Conservation (phyloP, 1,284 basidiomycete species). For the Phellopilus nigrolimitatus region DNA sequence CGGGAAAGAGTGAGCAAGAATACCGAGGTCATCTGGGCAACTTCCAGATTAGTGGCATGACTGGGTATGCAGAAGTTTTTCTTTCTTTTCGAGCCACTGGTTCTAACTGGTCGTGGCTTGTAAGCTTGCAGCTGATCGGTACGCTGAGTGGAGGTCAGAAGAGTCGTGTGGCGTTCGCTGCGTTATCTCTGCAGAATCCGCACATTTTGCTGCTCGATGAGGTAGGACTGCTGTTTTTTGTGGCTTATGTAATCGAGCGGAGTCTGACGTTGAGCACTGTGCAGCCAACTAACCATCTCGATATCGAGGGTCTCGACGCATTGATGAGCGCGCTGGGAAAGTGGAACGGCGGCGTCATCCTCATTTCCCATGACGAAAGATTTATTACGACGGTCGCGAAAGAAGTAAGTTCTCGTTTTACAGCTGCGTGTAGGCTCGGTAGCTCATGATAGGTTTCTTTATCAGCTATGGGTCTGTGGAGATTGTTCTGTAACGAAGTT, state of each 20-base stretch:
- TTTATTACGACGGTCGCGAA: constrained; percentile 84
- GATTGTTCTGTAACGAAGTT: constrained; percentile 83
- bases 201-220: constrained; percentile 90
- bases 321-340: constrained; percentile 82
- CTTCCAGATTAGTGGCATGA: constrained; percentile 97
- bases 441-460: constrained; percentile 8
- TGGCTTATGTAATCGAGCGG: not conserved
- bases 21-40: constrained; percentile 95
- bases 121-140: constrained; percentile 70
- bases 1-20: constrained; percentile 95
- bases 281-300: constrained; percentile 95
- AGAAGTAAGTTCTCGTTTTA: constrained; percentile 45
- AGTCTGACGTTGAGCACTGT: constrained; percentile 8
- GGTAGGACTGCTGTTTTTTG: constrained; percentile 37
- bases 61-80: constrained; percentile 50
- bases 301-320: constrained; percentile 97
- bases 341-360: constrained; percentile 96
- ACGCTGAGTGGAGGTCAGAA: constrained; percentile 97
- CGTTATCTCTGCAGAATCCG: constrained; percentile 84
- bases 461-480: constrained; percentile 87
- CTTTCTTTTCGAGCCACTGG: constrained; percentile 13
- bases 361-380: constrained; percentile 91
- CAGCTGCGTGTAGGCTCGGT: not conserved
- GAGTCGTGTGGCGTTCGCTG: constrained; percentile 91
- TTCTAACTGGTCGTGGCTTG: constrained; percentile 1